Evolutionary conservation across 768 basidiomycete genomes (phyloP).

Genomic region (Tulasnella calospora): DNA sequence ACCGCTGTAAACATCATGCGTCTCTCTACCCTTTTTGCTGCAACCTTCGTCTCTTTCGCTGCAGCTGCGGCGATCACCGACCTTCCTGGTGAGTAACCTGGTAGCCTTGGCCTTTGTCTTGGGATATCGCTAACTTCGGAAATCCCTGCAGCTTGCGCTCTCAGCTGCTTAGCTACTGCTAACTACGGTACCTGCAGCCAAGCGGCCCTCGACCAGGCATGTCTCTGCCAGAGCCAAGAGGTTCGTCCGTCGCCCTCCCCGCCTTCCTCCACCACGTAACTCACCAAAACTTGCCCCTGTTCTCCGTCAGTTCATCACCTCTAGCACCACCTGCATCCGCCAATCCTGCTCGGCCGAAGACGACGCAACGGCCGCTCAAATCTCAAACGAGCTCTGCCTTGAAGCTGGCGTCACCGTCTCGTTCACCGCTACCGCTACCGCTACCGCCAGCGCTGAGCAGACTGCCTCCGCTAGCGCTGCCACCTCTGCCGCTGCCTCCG

Average conservation of each 20-base stretch:
- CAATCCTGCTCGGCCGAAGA: conserved; percentile 7
- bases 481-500: conserved; percentile 18
- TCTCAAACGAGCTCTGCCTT: conserved; percentile 16
- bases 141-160: conserved; percentile 11
- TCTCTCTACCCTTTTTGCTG: conserved; percentile 43
- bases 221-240: conserved; percentile 49
- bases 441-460: neutral
- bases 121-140: neutral
- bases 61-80: conserved; percentile 35
- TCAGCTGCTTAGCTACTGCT: conserved; percentile 12
- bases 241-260: neutral
- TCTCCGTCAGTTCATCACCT: conserved; percentile 14
- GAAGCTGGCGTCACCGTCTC: conserved; percentile 9
- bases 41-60: conserved; percentile 38
- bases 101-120: neutral
- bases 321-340: conserved; percentile 17
- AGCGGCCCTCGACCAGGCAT: conserved; percentile 44
- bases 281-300: neutral
- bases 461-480: neutral
- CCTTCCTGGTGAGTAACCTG: conserved; percentile 32
- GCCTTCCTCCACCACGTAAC: neutral
- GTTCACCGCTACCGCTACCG: neutral
- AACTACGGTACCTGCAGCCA: conserved; percentile 43
- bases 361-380: conserved; percentile 8
- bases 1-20: conserved; percentile 46